These are phyloP conservation scores for Terana coerulea DNA, from an alignment of 768 basidiomycete genomes.

Conservation along the genomic window DNA sequence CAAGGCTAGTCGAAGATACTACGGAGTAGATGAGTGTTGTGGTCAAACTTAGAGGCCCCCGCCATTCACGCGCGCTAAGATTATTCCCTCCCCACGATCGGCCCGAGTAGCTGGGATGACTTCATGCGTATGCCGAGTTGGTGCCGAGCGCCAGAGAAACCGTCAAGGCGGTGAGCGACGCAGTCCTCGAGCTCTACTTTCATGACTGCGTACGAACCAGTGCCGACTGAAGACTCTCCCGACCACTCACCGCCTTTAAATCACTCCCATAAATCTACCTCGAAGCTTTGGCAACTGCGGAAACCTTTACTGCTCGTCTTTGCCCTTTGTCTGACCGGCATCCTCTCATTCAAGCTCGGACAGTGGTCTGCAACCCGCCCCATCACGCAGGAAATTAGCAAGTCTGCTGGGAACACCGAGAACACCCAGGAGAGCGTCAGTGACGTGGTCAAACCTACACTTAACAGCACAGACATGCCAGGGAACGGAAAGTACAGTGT, in stretches of 20 bases:
- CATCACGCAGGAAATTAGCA: too few species aligned
- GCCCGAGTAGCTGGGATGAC: too few species aligned
- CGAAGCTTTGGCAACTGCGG: constrained; percentile 21
- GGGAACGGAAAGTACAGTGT: constrained; percentile 64
- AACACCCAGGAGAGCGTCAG: background rate
- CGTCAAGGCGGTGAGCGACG: background rate
- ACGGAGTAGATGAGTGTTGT: too few species aligned
- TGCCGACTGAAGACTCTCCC: constrained; percentile 26
- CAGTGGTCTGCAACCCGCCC: constrained; percentile 42
- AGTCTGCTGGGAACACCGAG: too few species aligned
- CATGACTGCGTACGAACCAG: constrained; percentile 28
- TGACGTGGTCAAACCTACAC: background rate
- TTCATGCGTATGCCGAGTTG: background rate
- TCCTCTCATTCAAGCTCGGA: constrained; percentile 41
- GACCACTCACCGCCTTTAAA: constrained; percentile 8
- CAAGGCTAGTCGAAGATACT: too few species aligned
- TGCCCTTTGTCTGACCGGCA: constrained; percentile 33
- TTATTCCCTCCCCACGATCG: too few species aligned
- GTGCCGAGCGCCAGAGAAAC: background rate
- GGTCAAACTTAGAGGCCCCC: too few species aligned
- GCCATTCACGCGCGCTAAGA: too few species aligned
- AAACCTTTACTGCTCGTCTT: constrained; percentile 33
- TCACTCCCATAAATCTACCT: too few species aligned
- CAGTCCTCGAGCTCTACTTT: too few species aligned
- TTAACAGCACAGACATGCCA: constrained; percentile 30